Base-by-base conservation (phyloP, 2,329 filamentous ascomycete species). In the Coniochaeta sp. region DNA sequence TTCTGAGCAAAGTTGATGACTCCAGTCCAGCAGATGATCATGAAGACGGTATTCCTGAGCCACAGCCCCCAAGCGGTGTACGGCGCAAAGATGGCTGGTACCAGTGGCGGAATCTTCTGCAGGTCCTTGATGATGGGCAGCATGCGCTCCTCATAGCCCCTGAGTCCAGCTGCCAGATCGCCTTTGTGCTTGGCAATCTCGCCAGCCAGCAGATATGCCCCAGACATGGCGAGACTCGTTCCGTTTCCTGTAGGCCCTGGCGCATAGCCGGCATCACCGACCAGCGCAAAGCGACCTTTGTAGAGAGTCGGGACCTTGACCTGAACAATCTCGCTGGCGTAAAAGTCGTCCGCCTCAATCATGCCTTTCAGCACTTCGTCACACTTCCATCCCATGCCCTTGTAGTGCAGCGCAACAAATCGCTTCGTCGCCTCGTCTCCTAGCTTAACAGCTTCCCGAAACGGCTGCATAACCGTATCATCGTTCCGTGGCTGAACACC, bases 121-220 rank as follows among this genome's bases (percentile, higher is more conserved):
- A 68, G 46, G 7, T 67, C 62, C 14, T 63, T 49, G 35, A 70
- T 61, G 35, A 70, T 58, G 4, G 69, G 67, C 33, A 61, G 61
- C 61, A 73, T 67, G 14, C 51, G 55, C 56, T 64, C 57, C 53
- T 71, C 67, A 49, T 73, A 73, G 3, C 57, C 62, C 35, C 35
- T 52, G 4, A 71, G 58, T 9, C 60, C 70, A 14, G 61, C 65
- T 14, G 53, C 59, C 14, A 72, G 27, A 56, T 71, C 57, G 18
- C 56, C 56, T 14, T 51, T 48, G 48, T 65, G 57, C 48, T 57
- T 61, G 45, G 56, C 57, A 26, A 73, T 58, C 58, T 73, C 74
- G 5, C 75, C 74, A 0, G 73, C 74, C 27, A 78, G 61, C 4
- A 77, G 55, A 57, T 78, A 77, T 2, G 69, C 74, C 6, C 67